Evolutionary conservation across 1,284 basidiomycete genomes (phyloP), one percentile per base, ranked within the genome.

Genomic region (Tilletia setariae): DNA sequence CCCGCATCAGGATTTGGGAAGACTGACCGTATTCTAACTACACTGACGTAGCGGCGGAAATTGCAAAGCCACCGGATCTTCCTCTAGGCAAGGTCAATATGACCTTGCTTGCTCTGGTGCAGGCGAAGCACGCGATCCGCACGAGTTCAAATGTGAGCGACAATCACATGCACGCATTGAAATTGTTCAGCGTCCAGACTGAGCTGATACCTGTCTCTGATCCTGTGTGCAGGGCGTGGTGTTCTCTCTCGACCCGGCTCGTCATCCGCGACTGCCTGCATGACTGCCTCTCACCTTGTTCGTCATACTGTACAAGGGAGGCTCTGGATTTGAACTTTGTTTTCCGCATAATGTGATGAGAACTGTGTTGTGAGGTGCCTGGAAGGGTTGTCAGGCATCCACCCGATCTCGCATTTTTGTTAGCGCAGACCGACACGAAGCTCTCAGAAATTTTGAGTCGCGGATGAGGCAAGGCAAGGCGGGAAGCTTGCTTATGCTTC

Each of bases 21-120:
- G n/a, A 87, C 90, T 67, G 90, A 93, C 86, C 91, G 93, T 40
- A 40, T 40, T 40, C 35, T 11, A 4, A 40, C 35, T 40, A 89
- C 93, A 28, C 81, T 56, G 66, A 63, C 53, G 43, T 74, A 95
- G 93, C 94, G 47, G 84, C 87, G 47, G 91, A 93, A 64, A 86
- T 96, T 65, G 87, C 93, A 72, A 87, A 86, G 63, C 88, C 89
- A 1, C 92, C 92, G 0, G 91, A 93, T 69, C 85, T 94, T 61
- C 90, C 89, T 62, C 92, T 94, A 84, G 90, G 92, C 6, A 87
- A 90, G 44, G 93, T 93, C 53, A 95, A 96, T 84, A 95, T 94
- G 83, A 93, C 92, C 74, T 86, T 97, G 40, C 93, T 96, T 68
- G 92, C 93, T 1, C 85, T 96, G 1, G 92, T 94, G 1, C 90